A percentile compares a stretch with the other conserved stretches of the same genome.
These are phyloP conservation scores for Xylaria sp. DNA, from an alignment of 2,329 filamentous ascomycete species.

Conservation along the genomic window DNA sequence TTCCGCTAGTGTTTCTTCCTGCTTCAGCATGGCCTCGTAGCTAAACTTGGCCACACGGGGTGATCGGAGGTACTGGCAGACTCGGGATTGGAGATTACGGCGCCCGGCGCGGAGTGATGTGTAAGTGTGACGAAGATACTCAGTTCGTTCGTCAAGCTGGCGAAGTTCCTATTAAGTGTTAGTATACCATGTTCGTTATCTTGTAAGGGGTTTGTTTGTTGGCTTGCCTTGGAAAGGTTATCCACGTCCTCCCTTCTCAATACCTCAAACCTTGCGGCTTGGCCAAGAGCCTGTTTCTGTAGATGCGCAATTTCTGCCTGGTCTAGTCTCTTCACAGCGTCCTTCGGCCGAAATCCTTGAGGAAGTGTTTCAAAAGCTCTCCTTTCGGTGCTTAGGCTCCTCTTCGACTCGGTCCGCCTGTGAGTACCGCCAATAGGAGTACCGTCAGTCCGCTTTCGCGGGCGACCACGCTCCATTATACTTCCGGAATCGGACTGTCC, in stretches of 20 bases:
- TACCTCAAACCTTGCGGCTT: conserved; percentile 73
- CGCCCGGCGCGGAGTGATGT: conserved; percentile 79
- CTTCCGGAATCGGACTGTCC: conserved; percentile 67
- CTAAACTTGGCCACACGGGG: conserved; percentile 77
- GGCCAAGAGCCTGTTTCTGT: conserved; percentile 70
- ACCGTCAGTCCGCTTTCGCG: conserved; percentile 63
- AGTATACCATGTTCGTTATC: not conserved
- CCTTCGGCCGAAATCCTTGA: conserved; percentile 64
- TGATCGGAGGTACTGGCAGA: conserved; percentile 80
- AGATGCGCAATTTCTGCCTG: conserved; percentile 62
- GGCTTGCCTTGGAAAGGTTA: conserved; percentile 68
- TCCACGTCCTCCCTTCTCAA: conserved; percentile 71
- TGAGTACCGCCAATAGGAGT: conserved; percentile 52
- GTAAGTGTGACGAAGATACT: conserved; percentile 82
- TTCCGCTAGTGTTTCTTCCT: conserved; percentile 82
- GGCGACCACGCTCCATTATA: conserved; percentile 71
- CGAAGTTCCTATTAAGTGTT: conserved; percentile 69
- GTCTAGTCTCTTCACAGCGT: conserved; percentile 62
- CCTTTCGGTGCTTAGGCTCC: conserved; percentile 63
- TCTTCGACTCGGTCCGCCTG: conserved; percentile 57
- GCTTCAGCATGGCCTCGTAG: conserved; percentile 78
- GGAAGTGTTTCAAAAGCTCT: conserved; percentile 71
- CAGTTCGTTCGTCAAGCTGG: conserved; percentile 79
- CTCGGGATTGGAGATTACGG: conserved; percentile 79
- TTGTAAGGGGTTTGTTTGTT: not conserved